These are phyloP conservation scores for Pulveroboletus sp. DNA, from an alignment of 768 basidiomycete genomes.

Conservation along the genomic window DNA sequence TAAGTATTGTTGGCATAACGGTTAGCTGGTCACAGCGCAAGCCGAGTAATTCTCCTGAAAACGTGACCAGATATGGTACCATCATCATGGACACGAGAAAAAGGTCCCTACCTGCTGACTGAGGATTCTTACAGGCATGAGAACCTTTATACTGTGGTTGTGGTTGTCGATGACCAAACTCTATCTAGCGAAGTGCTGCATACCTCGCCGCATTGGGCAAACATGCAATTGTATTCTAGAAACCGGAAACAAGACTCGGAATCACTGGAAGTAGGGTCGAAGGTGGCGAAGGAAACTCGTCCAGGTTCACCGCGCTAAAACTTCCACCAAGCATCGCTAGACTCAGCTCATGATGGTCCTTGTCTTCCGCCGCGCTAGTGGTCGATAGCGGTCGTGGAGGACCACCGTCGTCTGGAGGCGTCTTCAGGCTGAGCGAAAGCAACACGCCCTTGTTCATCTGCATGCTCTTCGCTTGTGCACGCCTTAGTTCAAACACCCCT, in stretches of 20 bases:
- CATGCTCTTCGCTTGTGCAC: slow-evolving; percentile 49
- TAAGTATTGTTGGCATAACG: neutral
- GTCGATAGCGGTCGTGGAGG: slow-evolving; percentile 3
- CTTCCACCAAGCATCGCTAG: slow-evolving; percentile 32
- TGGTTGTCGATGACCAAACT: too few species aligned
- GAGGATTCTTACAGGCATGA: too few species aligned
- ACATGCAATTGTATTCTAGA: slow-evolving; percentile 11
- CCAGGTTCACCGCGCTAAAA: slow-evolving; percentile 41
- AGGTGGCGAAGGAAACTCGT: slow-evolving; percentile 48
- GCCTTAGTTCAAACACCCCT: slow-evolving; percentile 43
- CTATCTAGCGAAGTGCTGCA: too few species aligned
- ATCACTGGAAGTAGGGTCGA: slow-evolving; percentile 27
- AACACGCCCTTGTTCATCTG: slow-evolving; percentile 48
- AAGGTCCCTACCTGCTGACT: too few species aligned
- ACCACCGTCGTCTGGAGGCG: neutral
- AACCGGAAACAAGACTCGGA: slow-evolving; percentile 28
- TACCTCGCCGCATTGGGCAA: too few species aligned
- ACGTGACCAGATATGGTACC: slow-evolving; percentile 8
- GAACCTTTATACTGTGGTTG: too few species aligned
- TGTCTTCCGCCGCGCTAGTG: slow-evolving; percentile 2
- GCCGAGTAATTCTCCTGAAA: neutral
- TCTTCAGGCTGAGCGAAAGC: slow-evolving; percentile 29
- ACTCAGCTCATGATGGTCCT: slow-evolving; percentile 12
- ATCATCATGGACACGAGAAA: too few species aligned
- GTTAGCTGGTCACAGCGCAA: too few species aligned